Evolutionary conservation across 768 basidiomycete species (phyloP).

Genomic region (Exidia glandulosa): DNA sequence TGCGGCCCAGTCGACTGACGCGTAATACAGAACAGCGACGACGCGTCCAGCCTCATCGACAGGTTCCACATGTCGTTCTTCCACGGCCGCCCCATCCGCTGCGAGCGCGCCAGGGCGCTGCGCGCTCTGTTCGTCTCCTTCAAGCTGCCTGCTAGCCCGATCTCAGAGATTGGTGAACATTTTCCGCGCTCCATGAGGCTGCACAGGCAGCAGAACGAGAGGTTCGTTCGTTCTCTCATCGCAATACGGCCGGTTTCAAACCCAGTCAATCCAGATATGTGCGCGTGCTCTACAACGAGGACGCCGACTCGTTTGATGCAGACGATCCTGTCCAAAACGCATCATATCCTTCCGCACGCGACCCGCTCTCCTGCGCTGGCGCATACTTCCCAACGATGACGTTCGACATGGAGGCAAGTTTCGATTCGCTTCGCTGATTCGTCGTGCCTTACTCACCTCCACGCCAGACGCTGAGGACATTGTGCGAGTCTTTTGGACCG

Average conservation of each 20-base stretch:
- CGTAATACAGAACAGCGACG: conserved; percentile 10
- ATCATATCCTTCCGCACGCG: conserved; percentile 6
- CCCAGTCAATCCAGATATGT: conserved; percentile 18
- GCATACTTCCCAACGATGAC: conserved; percentile 46
- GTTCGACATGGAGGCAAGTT: conserved; percentile 47
- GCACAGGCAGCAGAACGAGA: conserved; percentile 8
- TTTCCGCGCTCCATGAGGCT: conserved; percentile 30
- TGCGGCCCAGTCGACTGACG: not conserved
- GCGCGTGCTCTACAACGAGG: conserved; percentile 42
- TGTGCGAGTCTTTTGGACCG: conserved; percentile 51
- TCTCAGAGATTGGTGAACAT: too few relatives aligned
- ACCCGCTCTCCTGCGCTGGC: conserved; percentile 17
- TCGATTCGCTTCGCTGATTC: not conserved
- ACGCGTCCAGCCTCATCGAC: conserved; percentile 49
- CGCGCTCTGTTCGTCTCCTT: conserved; percentile 68
- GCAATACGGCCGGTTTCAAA: too few relatives aligned
- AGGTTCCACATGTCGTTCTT: conserved; percentile 48
- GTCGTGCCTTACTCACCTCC: conserved; percentile 8
- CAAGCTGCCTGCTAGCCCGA: conserved; percentile 19
- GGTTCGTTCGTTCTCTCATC: not conserved
- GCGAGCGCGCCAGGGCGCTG: conserved; percentile 67
- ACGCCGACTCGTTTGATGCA: conserved; percentile 27
- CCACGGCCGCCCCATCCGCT: conserved; percentile 62
- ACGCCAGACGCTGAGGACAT: conserved; percentile 25
- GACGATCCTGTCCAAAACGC: not conserved